phyloP scores from a whole-genome alignment of 2,329 filamentous ascomycete species.

The Penicillium sp. region DNA sequence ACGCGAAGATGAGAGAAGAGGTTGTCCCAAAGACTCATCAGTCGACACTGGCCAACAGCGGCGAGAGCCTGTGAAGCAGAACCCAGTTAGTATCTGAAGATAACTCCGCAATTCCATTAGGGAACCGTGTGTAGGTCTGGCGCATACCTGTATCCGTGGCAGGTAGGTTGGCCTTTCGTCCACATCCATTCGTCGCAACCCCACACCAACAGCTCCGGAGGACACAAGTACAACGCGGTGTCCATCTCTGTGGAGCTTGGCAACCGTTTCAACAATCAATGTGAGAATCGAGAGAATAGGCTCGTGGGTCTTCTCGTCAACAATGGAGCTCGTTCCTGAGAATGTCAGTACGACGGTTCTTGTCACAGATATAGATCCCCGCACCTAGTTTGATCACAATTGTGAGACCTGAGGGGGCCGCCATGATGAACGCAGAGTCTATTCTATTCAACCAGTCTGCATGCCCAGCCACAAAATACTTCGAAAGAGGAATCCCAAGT shows the following conservation, averaged over 20 bases:
- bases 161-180: slow-evolving; percentile 87
- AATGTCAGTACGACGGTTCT: slow-evolving; percentile 18
- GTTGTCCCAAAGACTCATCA: slow-evolving; percentile 95
- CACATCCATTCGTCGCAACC: slow-evolving; percentile 84
- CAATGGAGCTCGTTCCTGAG: slow-evolving; percentile 95
- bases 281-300: slow-evolving; percentile 88
- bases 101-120: not conserved
- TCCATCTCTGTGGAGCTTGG: slow-evolving; percentile 83
- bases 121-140: too few species aligned
- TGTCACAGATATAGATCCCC: slow-evolving; percentile 25
- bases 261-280: slow-evolving; percentile 90
- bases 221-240: slow-evolving; percentile 95
- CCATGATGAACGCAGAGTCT: slow-evolving; percentile 21
- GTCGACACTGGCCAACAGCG: slow-evolving; percentile 90
- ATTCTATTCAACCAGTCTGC: not conserved
- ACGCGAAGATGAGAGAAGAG: slow-evolving; percentile 85
- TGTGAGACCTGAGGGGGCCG: slow-evolving; percentile 31
- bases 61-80: slow-evolving; percentile 68
- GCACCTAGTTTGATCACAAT: slow-evolving; percentile 46
- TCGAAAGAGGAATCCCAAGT: not conserved
- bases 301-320: slow-evolving; percentile 93
- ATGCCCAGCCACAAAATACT: not conserved
- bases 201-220: slow-evolving; percentile 94
- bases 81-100: slow-evolving; percentile 2
- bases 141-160: slow-evolving; percentile 73